A percentile compares a stretch with the other conserved stretches of the same genome.
phyloP scores from a whole-genome alignment of 345 rosid genomes.

The Citrus inodora region DNA sequence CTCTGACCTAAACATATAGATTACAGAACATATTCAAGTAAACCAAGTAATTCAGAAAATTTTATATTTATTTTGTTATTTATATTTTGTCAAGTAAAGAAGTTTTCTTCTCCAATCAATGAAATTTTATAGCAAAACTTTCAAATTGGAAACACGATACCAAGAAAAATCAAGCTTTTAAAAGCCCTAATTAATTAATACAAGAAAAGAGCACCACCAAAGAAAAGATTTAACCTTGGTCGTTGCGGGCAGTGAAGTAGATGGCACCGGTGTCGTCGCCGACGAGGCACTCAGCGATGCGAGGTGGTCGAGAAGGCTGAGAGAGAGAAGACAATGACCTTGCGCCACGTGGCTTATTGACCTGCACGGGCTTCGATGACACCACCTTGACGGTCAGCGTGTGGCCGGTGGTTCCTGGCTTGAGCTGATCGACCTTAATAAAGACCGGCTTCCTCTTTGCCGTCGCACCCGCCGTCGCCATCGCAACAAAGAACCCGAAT shows the following conservation, averaged over 20 bases:
- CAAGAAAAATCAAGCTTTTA: neutral
- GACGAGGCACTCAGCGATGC: conserved; percentile 74
- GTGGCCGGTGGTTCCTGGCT: conserved; percentile 60
- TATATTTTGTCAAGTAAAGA: too few species aligned
- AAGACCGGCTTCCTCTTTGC: conserved; percentile 58
- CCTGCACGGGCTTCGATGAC: conserved; percentile 39
- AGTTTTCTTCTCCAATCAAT: neutral
- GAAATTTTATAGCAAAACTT: neutral
- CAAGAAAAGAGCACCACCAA: neutral
- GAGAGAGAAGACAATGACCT: conserved; percentile 37
- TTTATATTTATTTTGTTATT: too few species aligned
- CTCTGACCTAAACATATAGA: neutral
- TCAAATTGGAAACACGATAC: too few species aligned
- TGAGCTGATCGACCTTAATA: conserved; percentile 48
- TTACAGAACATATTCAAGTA: neutral
- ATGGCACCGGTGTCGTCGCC: conserved; percentile 77
- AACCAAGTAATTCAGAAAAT: neutral
- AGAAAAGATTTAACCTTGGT: conserved; percentile 46
- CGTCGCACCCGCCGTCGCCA: conserved; percentile 21
- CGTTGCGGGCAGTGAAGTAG: conserved; percentile 87
- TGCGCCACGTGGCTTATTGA: conserved; percentile 40
- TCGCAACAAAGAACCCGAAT: conserved; percentile 4
- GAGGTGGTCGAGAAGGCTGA: conserved; percentile 51
- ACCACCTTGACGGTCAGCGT: conserved; percentile 52
- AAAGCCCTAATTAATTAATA: neutral